Percentiles rank a stretch among this genome's conserved stretches.
These are phyloP conservation scores for Sarcocystis neurona DNA, from an alignment of 169 alveolate species.

Conservation along the genomic window DNA sequence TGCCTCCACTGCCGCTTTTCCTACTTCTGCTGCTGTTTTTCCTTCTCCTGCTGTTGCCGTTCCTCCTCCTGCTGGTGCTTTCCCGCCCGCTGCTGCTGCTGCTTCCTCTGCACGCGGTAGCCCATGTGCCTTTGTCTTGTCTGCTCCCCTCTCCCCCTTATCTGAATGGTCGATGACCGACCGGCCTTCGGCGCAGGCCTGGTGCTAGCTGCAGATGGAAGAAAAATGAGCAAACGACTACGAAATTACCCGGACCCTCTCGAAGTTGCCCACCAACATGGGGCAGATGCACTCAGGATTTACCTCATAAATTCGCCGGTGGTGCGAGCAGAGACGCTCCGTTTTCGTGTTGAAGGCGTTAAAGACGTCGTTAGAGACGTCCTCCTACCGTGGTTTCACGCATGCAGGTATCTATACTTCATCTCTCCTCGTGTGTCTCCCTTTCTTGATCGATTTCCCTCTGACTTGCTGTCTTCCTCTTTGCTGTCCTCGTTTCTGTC, in stretches of 20 bases:
- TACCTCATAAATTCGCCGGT: conserved; percentile 95
- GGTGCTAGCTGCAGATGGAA: conserved; percentile 96
- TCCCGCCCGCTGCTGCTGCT: conserved; percentile 10
- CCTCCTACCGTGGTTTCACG: conserved; percentile 97
- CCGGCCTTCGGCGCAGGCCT: conserved; percentile 65
- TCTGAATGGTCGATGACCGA: too few species aligned
- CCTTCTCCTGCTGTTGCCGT: not conserved
- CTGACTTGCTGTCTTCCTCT: not conserved
- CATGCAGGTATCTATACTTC: conserved; percentile 71
- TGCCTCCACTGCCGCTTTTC: not conserved
- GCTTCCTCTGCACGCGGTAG: not conserved
- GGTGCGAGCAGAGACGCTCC: conserved; percentile 95
- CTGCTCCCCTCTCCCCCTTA: not conserved
- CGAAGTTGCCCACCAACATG: conserved; percentile 77
- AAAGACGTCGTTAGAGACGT: conserved; percentile 93
- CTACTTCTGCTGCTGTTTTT: not conserved
- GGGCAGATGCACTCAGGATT: conserved; percentile 95
- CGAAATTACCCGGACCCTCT: conserved; percentile 83
- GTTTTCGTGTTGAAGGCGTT: conserved; percentile 93
- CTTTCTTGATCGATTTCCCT: not conserved
- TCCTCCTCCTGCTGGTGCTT: not conserved
- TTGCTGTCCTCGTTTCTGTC: not conserved
- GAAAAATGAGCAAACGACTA: conserved; percentile 97
- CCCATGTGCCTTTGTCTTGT: not conserved
- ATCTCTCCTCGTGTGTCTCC: not conserved